Evolutionary conservation across 1,284 basidiomycete genomes (phyloP), one percentile per base, ranked within the genome.

Genomic region (Stereum hirsutum): DNA sequence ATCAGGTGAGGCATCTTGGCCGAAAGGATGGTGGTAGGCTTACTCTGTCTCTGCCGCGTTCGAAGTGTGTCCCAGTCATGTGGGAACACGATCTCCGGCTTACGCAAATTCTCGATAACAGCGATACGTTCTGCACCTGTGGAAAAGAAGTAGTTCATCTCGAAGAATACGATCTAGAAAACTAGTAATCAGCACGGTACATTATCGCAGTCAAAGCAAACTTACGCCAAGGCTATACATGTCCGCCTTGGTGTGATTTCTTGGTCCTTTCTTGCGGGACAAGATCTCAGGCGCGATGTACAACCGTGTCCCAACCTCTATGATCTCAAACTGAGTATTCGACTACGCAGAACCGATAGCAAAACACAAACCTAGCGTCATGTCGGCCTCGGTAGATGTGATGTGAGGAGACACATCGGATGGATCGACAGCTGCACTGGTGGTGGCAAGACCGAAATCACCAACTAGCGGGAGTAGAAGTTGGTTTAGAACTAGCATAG

Each of bases 271-370:
- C 52, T 70, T 77, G 37, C 71, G 65, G 12, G 80, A 83, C 43
- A 75, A 73, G 6, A 88, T 78, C 58, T 94, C 93, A 0, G 94
- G 94, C 0, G 94, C 92, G 42, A 96, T 95, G 61, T 97, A 98
- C 10, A 96, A 63, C 43, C 80, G 81, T 1, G 94, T 98, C 34
- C 94, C 94, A 19, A 97, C 90, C 63, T 93, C 89, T n/a, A n/a
- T 81, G 57, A 44, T 19, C 7, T 4, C 34, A 36, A 3, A 37
- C 37, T 14, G 51, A 49, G 12, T 21, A 40, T 21, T 12, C 44
- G 8, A 45, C 24, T 42, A 43, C 15, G 31, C 6, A 39, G 23
- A 6, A 14, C 27, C 6, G 24, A 20, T 46, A 15, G 28, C 33
- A n/a, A n/a, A 10, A 24, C 14, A 49, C 61, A 42, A 53, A 80